phyloP scores from a whole-genome alignment of 192 early-diverging fungal species.

The Backusella australiensis region DNA sequence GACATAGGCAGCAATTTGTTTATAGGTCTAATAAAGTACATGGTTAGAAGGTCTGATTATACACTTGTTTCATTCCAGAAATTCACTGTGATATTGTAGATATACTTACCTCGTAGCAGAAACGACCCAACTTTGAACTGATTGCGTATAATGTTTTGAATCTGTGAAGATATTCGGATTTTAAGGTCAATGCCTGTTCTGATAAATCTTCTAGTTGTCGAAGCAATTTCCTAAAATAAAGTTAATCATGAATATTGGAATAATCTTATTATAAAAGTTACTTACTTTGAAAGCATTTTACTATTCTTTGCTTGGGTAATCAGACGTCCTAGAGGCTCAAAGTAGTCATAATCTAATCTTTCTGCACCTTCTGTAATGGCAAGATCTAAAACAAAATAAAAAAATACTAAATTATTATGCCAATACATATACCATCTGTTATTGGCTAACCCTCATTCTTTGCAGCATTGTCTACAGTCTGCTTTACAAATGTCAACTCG shows the following conservation, averaged over 20 bases:
- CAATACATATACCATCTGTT: slow-evolving; percentile 8
- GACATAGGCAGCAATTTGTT: slow-evolving; percentile 40
- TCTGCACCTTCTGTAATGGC: slow-evolving; percentile 41
- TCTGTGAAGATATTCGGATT: slow-evolving; percentile 42
- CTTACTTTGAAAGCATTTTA: slow-evolving; percentile 56
- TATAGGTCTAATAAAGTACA: slow-evolving; percentile 21
- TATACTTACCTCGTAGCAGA: slow-evolving; percentile 41
- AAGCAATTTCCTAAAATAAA: slow-evolving; percentile 52
- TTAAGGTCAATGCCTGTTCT: slow-evolving; percentile 41
- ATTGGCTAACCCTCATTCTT: slow-evolving; percentile 29
- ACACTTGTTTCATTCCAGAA: neutral
- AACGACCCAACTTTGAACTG: slow-evolving; percentile 47
- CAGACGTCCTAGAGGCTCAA: slow-evolving; percentile 40
- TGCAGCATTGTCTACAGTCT: slow-evolving; percentile 30
- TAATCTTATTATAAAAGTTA: neutral
- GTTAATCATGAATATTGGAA: neutral
- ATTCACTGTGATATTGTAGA: neutral
- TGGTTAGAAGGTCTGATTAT: neutral
- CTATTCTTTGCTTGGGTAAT: slow-evolving; percentile 44
- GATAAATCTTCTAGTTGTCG: slow-evolving; percentile 61
- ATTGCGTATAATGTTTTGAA: slow-evolving; percentile 44
- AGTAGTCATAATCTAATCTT: slow-evolving; percentile 43
- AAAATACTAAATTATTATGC: neutral
- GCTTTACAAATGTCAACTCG: slow-evolving; percentile 46
- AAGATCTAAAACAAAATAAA: slow-evolving; percentile 23